Conservation (phyloP, 192 early-diverging fungal species). For the Coemansia sp. region DNA sequence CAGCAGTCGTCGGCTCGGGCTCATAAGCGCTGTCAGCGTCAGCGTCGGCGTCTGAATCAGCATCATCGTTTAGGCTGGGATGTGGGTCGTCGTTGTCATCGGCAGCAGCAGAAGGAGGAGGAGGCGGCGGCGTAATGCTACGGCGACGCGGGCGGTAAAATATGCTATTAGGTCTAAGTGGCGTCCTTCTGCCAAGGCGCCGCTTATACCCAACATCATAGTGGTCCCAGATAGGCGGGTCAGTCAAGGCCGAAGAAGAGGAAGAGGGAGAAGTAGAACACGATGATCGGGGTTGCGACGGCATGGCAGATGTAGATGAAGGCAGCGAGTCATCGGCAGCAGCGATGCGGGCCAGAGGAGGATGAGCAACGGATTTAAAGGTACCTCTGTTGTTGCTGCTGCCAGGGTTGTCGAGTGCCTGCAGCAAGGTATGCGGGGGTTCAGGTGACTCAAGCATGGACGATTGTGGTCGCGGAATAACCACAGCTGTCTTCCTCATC, state of each 20-base stretch:
- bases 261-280: not conserved
- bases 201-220: no score
- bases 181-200: not conserved
- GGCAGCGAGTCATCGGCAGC: not conserved
- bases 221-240: not conserved
- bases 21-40: constrained; percentile 12
- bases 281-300: not conserved
- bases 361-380: not conserved
- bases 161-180: constrained; percentile 21
- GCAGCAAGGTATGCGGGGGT: not conserved
- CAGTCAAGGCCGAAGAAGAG: not conserved
- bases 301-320: not conserved
- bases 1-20: constrained; percentile 6
- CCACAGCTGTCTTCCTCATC: not conserved
- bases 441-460: not conserved
- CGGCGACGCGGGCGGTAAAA: constrained; percentile 28
- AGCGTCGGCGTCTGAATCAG: no score
- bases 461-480: constrained; percentile 12
- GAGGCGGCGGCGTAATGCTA: not conserved
- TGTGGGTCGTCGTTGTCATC: not conserved
- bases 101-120: not conserved
- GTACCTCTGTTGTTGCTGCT: not conserved
- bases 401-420: constrained; percentile 1
- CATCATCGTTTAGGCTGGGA: not conserved
- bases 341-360: not conserved